phyloP scores from a whole-genome alignment of 2,329 filamentous ascomycete species.

The Fusarium pseudograminearum region DNA sequence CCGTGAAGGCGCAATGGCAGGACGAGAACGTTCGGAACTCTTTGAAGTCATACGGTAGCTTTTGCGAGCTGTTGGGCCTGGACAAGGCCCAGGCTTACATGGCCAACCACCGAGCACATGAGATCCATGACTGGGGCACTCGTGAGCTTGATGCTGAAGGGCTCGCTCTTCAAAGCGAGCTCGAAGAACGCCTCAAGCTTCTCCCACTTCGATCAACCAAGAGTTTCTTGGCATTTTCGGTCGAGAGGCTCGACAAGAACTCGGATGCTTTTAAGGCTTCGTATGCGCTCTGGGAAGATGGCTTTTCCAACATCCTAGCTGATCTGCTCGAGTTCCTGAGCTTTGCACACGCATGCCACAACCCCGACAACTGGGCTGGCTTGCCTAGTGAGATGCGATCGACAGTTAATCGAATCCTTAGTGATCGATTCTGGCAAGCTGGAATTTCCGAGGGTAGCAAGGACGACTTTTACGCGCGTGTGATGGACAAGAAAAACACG shows the following conservation, averaged over 20 bases:
- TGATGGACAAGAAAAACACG: conserved; percentile 87
- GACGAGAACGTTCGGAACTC: conserved; percentile 74
- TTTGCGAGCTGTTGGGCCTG: conserved; percentile 83
- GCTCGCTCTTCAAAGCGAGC: conserved; percentile 78
- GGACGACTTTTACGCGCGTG: conserved; percentile 94
- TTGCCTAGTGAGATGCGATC: conserved; percentile 80
- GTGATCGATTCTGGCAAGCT: conserved; percentile 97
- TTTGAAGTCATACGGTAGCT: conserved; percentile 80
- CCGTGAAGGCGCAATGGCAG: conserved; percentile 84
- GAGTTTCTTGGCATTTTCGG: conserved; percentile 90
- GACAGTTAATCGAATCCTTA: conserved; percentile 85
- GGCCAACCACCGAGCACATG: conserved; percentile 76
- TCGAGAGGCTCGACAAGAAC: conserved; percentile 84
- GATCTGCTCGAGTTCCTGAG: conserved; percentile 87
- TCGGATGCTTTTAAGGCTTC: conserved; percentile 80
- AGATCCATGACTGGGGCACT: conserved; percentile 84
- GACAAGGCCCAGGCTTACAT: conserved; percentile 86
- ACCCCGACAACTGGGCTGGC: conserved; percentile 83
- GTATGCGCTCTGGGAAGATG: conserved; percentile 84
- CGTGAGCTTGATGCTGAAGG: conserved; percentile 83
- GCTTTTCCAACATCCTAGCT: conserved; percentile 85
- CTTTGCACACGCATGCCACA: conserved; percentile 92
- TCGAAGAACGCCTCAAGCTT: conserved; percentile 80
- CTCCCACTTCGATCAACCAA: conserved; percentile 90
- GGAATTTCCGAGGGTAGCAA: conserved; percentile 96